Evolutionary conservation across 192 early-diverging fungal species (phyloP).

Genomic region (Coemansia sp.): DNA sequence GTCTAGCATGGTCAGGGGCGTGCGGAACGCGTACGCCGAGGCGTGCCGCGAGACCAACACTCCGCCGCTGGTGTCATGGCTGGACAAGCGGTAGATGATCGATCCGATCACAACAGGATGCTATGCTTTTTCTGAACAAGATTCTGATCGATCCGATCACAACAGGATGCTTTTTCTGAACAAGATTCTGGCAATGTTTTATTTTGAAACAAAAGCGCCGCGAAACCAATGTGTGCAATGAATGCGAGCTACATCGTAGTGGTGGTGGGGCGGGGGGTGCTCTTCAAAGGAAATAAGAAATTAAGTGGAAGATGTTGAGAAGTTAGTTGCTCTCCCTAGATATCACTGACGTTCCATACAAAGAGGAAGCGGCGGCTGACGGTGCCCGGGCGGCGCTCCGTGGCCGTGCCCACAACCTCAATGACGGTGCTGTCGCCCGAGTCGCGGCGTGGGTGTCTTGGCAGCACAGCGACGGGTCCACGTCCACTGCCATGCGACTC

Average conservation of each 20-base stretch:
- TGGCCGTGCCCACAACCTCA: conserved; percentile 45
- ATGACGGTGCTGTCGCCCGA: conserved; percentile 49
- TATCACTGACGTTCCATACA: conserved; percentile 53
- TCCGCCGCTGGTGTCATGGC: conserved; percentile 1
- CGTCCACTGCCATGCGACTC: neutral
- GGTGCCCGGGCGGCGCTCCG: conserved; percentile 49
- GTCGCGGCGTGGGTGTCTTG: conserved; percentile 11
- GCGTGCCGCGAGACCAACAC: conserved; percentile 20
- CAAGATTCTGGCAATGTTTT: too few relatives aligned
- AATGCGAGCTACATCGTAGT: neutral
- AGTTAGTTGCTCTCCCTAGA: neutral
- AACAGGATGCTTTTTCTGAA: too few relatives aligned
- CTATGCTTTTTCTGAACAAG: too few relatives aligned
- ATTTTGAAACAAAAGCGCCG: neutral
- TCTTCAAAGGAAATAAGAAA: conserved; percentile 1
- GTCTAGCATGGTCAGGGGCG: conserved; percentile 18
- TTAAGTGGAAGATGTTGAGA: neutral
- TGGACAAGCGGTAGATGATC: neutral
- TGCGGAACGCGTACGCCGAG: conserved; percentile 34
- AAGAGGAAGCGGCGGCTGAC: conserved; percentile 53
- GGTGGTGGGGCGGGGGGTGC: neutral
- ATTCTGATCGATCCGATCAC: too few relatives aligned
- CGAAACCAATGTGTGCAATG: neutral
- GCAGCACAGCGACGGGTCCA: neutral
- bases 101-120: too few relatives aligned